phyloP scores from a whole-genome alignment of 2,329 filamentous ascomycete genomes.

The Arachnopeziza araneosa region DNA sequence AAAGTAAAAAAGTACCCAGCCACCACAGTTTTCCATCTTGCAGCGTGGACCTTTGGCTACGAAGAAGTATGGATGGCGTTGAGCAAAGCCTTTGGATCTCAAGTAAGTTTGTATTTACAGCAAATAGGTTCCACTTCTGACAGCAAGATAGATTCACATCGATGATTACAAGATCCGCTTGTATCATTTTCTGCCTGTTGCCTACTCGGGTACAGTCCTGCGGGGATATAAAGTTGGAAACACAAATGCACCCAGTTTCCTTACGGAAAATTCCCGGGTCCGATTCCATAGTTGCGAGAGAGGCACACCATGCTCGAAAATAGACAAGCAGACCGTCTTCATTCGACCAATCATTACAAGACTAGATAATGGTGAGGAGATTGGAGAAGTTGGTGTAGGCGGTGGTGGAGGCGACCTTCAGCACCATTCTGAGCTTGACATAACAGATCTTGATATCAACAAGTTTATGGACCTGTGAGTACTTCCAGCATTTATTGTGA shows the following conservation, averaged over 20 bases:
- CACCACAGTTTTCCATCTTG: conserved; percentile 76
- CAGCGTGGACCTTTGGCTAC: conserved; percentile 89
- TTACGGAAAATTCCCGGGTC: conserved; percentile 57
- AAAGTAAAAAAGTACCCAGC: conserved; percentile 63
- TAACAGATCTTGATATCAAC: conserved; percentile 44
- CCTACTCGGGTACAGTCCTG: conserved; percentile 60
- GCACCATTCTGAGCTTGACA: conserved; percentile 60
- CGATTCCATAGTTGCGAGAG: conserved; percentile 84
- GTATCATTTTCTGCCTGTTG: conserved; percentile 58
- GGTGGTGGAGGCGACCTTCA: conserved; percentile 74
- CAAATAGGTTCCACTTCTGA: background rate
- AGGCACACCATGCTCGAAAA: conserved; percentile 53
- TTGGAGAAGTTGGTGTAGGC: conserved; percentile 71
- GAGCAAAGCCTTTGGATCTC: conserved; percentile 61
- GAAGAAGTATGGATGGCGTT: conserved; percentile 88
- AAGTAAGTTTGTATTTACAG: conserved; percentile 36
- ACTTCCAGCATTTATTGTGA: background rate
- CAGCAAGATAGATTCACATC: conserved; percentile 59
- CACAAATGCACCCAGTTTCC: conserved; percentile 58
- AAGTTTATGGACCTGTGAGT: conserved; percentile 49
- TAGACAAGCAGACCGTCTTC: conserved; percentile 54
- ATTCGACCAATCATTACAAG: conserved; percentile 75
- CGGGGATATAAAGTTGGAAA: conserved; percentile 75
- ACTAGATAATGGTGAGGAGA: conserved; percentile 50
- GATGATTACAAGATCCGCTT: conserved; percentile 73